Percentiles rank a stretch among this genome's conserved stretches.
Evolutionary conservation across 768 basidiomycete species (phyloP).

Genomic region (Russula sp.): DNA sequence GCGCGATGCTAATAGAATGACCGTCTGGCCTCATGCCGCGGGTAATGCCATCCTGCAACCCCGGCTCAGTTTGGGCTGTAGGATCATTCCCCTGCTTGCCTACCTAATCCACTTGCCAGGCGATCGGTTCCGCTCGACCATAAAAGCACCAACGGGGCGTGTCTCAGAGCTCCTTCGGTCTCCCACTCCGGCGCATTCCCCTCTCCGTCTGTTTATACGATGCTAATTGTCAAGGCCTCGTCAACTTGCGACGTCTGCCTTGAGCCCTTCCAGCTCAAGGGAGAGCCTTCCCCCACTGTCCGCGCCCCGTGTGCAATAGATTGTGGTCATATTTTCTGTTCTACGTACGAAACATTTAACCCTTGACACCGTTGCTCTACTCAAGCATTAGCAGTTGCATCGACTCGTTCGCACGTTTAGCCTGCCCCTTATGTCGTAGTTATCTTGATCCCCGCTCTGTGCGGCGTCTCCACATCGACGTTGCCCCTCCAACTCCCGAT

Average conservation of each 20-base stretch:
- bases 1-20: conserved; percentile 4
- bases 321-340: conserved; percentile 25
- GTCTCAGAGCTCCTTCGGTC: conserved; percentile 19
- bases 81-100: conserved; percentile 4
- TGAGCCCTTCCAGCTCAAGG: conserved; percentile 23
- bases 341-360: conserved; percentile 14
- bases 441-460: conserved; percentile 16
- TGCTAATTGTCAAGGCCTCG: conserved; percentile 25
- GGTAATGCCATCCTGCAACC: conserved; percentile 12
- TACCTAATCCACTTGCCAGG: conserved; percentile 18
- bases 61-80: conserved; percentile 5
- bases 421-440: conserved; percentile 20
- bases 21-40: conserved; percentile 18
- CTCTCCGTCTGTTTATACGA: conserved; percentile 12
- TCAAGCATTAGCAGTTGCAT: conserved; percentile 16
- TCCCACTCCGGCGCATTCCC: conserved; percentile 8
- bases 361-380: conserved; percentile 1
- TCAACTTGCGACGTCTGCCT: conserved; percentile 28
- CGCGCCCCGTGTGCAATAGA: conserved; percentile 24
- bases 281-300: conserved; percentile 3
- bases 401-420: conserved; percentile 13
- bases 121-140: conserved; percentile 18
- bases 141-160: conserved; percentile 18
- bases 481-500: conserved; percentile 12
- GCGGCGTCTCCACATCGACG: conserved; percentile 20